Evolutionary conservation across 371 early-diverging fungal genomes (phyloP).

Genomic region (Syncephalastrum monosporum): DNA sequence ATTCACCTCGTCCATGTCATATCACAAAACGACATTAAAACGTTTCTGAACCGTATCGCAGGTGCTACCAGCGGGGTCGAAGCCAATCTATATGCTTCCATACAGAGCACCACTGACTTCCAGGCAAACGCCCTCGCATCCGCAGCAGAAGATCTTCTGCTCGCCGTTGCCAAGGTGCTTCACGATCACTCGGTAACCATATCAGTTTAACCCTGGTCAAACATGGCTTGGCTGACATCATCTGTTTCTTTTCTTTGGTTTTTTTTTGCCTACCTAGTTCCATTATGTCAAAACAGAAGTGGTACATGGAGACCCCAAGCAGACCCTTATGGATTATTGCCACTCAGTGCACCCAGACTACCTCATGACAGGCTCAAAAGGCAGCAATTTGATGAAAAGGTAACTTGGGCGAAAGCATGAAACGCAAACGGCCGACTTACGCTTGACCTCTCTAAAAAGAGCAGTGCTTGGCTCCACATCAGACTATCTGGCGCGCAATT

Average conservation of each 20-base stretch:
- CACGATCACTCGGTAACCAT: conserved; percentile 7
- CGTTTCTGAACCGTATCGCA: too few species aligned
- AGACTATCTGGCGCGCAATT: conserved; percentile 23
- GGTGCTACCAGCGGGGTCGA: too few species aligned
- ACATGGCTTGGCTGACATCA: neutral
- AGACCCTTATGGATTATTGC: conserved; percentile 34
- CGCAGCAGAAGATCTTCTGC: conserved; percentile 8
- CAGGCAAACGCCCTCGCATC: too few species aligned
- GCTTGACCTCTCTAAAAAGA: conserved; percentile 3
- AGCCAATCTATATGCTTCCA: too few species aligned
- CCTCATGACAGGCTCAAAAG: conserved; percentile 31
- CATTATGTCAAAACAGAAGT: conserved; percentile 28
- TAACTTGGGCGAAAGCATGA: conserved; percentile 1
- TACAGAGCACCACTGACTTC: too few species aligned
- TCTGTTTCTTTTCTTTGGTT: too few species aligned
- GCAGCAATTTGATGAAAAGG: conserved; percentile 30
- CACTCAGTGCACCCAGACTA: conserved; percentile 23
- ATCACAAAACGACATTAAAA: conserved; percentile 3
- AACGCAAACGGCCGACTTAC: neutral
- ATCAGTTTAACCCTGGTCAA: neutral
- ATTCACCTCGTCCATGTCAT: too few species aligned
- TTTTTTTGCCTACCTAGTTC: conserved; percentile 20
- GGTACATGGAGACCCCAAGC: conserved; percentile 34
- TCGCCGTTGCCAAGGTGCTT: conserved; percentile 9
- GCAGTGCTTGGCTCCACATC: conserved; percentile 39